phyloP scores from a whole-genome alignment of 1,284 basidiomycete species.

The Omphalotus olearius region DNA sequence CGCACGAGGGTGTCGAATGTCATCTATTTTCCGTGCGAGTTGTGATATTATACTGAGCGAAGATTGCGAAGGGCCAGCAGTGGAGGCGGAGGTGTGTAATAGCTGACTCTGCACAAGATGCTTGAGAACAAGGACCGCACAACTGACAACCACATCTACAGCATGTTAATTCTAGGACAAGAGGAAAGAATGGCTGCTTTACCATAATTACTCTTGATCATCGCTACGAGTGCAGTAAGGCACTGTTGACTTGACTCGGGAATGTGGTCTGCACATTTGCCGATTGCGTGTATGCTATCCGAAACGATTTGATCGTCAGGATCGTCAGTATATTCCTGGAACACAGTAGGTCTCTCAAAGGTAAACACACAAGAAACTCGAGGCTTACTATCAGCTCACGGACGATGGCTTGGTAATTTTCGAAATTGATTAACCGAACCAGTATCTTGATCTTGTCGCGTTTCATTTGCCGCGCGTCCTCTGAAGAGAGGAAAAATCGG shows the following conservation, averaged over 20 bases:
- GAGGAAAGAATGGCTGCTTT: constrained; percentile 18
- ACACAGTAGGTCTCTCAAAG: constrained; percentile 24
- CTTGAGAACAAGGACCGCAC: constrained; percentile 81
- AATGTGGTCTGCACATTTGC: constrained; percentile 64
- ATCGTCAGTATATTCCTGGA: constrained; percentile 74
- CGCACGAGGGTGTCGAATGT: constrained; percentile 74
- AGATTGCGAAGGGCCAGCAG: constrained; percentile 35
- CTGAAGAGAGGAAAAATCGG: constrained; percentile 65
- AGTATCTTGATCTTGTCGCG: constrained; percentile 73
- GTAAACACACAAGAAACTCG: background rate
- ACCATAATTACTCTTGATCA: constrained; percentile 77
- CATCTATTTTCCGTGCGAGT: constrained; percentile 71
- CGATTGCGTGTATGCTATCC: constrained; percentile 75
- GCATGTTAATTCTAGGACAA: background rate
- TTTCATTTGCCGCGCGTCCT: constrained; percentile 66
- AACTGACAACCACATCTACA: constrained; percentile 68
- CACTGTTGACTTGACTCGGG: constrained; percentile 70
- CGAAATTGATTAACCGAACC: constrained; percentile 54
- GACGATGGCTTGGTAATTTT: constrained; percentile 69
- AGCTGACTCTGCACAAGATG: constrained; percentile 72
- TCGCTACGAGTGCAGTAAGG: constrained; percentile 68
- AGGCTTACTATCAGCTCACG: constrained; percentile 76
- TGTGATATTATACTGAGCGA: constrained; percentile 69
- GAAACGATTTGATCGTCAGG: constrained; percentile 66
- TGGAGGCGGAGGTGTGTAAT: constrained; percentile 27